Evolutionary conservation across 352 stramenopile species (phyloP).

Genomic region (Globisporangium irregulare): DNA sequence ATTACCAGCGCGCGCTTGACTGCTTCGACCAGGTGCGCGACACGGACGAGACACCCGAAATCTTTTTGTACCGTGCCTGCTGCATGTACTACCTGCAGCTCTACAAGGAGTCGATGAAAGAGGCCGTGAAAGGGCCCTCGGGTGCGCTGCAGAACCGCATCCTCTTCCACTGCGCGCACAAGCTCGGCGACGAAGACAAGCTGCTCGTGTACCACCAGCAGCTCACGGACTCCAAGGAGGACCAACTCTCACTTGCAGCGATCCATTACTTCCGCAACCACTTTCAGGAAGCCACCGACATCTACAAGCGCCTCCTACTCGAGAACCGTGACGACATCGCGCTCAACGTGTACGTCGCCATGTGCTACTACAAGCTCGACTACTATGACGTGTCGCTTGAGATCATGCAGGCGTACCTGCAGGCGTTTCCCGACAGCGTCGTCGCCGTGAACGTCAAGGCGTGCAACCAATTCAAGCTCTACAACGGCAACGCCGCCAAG

Average conservation of each 20-base stretch:
- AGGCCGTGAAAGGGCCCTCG: constrained; percentile 56
- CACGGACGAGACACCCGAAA: constrained; percentile 55
- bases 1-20: constrained; percentile 93
- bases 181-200: constrained; percentile 93
- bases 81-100: constrained; percentile 94
- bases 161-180: constrained; percentile 94
- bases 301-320: constrained; percentile 95
- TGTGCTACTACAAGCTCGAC: constrained; percentile 98
- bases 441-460: constrained; percentile 96
- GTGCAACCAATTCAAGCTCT: constrained; percentile 96
- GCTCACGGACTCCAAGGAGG: constrained; percentile 89
- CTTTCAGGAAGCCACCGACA: constrained; percentile 94
- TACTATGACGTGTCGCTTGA: constrained; percentile 97
- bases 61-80: constrained; percentile 88
- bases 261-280: constrained; percentile 95
- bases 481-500: constrained; percentile 95
- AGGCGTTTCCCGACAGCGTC: constrained; percentile 88
- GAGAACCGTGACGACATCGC: constrained; percentile 95
- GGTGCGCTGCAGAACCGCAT: constrained; percentile 90
- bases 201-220: constrained; percentile 94
- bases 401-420: constrained; percentile 95
- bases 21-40: constrained; percentile 85
- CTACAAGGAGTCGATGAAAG: constrained; percentile 87
- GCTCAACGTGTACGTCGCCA: constrained; percentile 97
- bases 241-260: constrained; percentile 94